A percentile compares a stretch with the other conserved stretches of the same genome.
Conservation (phyloP, 495 filamentous ascomycete genomes). For the Cladorrhinum samala region DNA sequence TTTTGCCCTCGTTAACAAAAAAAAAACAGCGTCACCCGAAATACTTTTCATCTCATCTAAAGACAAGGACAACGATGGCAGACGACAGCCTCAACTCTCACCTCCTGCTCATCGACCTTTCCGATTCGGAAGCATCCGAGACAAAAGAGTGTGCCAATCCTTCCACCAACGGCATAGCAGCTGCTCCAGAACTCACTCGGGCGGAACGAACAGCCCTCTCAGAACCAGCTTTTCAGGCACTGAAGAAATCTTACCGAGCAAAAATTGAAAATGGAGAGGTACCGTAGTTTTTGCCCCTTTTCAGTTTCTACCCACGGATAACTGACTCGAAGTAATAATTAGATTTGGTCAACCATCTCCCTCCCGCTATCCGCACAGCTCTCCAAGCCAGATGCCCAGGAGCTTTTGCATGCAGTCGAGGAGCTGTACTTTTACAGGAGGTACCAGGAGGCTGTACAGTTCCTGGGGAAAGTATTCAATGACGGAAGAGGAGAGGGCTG, state of each 20-base stretch:
- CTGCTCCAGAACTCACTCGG: slow-evolving; percentile 7
- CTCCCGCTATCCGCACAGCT: slow-evolving; percentile 14
- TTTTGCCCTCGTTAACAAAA: too few relatives aligned
- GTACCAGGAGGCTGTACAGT: slow-evolving; percentile 37
- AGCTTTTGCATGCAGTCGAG: slow-evolving; percentile 48
- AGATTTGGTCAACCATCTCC: slow-evolving; percentile 21
- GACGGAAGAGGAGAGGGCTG: slow-evolving; percentile 17
- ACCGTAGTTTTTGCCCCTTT: not conserved
- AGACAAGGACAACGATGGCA: not conserved
- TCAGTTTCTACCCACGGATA: not conserved
- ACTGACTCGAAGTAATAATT: not conserved
- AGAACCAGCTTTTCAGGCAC: slow-evolving; percentile 34
- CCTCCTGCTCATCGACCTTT: not conserved
- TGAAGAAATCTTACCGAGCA: slow-evolving; percentile 31
- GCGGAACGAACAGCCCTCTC: slow-evolving; percentile 38
- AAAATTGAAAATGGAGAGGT: slow-evolving; percentile 46
- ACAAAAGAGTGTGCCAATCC: slow-evolving; percentile 12
- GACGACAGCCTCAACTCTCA: not conserved
- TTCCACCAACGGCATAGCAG: not conserved
- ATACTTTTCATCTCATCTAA: too few relatives aligned
- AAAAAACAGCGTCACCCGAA: too few relatives aligned
- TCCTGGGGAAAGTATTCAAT: slow-evolving; percentile 27
- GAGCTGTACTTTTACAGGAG: slow-evolving; percentile 50
- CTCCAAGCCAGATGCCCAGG: slow-evolving; percentile 39
- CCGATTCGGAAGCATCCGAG: slow-evolving; percentile 22